These are phyloP conservation scores for Crucibulum laeve DNA, from an alignment of 768 basidiomycete genomes.

Conservation along the genomic window DNA sequence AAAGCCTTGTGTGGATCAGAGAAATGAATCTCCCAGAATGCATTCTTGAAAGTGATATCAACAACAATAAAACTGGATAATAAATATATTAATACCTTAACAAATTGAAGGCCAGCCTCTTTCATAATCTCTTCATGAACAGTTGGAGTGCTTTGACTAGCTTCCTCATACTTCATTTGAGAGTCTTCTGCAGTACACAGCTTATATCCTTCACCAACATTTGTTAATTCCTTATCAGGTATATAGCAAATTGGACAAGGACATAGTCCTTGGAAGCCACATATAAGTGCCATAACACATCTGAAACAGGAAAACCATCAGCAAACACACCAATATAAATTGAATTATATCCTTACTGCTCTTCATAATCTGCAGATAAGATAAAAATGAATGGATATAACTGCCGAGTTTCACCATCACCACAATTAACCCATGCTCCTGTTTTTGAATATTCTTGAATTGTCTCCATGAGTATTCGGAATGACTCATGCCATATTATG, in stretches of 20 bases:
- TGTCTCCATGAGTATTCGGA: constrained; percentile 23
- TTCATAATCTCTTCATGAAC: constrained; percentile 17
- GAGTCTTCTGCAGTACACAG: constrained; percentile 11
- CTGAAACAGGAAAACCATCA: constrained; percentile 11
- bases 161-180: constrained; percentile 9
- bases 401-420: constrained; percentile 15
- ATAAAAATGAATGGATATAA: constrained; percentile 34
- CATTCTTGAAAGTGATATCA: constrained; percentile 23
- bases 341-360: constrained; percentile 29
- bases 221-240: constrained; percentile 13
- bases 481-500: constrained; percentile 32
- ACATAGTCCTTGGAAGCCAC: constrained; percentile 17
- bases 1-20: constrained; percentile 28
- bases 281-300: constrained; percentile 29
- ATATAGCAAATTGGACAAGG: constrained; percentile 34
- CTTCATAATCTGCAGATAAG: constrained; percentile 38
- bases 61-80: constrained; percentile 15
- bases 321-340: constrained; percentile 6
- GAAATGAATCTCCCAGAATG: constrained; percentile 30
- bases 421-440: constrained; percentile 15
- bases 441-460: constrained; percentile 12
- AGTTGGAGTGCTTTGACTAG: constrained; percentile 1
- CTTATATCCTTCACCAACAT: constrained; percentile 12
- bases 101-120: constrained; percentile 13
- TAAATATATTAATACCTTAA: no score